Base-by-base conservation (phyloP, 106 monocot species). In the Acanthochlamys bracteata region DNA sequence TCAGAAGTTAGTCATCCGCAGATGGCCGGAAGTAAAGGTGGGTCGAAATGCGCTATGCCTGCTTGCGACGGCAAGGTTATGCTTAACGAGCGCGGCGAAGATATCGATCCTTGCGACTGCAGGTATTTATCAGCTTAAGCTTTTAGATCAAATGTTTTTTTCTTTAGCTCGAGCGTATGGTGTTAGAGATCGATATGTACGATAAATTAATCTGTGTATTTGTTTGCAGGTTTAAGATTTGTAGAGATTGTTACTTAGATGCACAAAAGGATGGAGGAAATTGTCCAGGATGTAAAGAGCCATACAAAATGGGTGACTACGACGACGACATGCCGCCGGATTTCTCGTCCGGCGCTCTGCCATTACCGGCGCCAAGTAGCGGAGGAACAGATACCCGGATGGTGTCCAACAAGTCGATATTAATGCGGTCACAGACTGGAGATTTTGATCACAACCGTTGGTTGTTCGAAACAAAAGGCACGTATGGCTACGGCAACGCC, bases 381-480 rank as follows among this genome's bases (percentile, higher is more conserved):
- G 64, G 27, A 20, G 53, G 57, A 24, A 20, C 63, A 0, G 76
- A 69, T 68, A 68, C 63, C 20, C 73, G 76, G 25, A 69, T 82
- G 76, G 70, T 71, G 41, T 73, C 76, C 24, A 88, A 66, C 60
- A 79, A 77, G 68, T 88, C 87, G 9, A 59, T 84, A 56, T 53
- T 89, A 55, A 61, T 81, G 69, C 68, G 92, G n/a, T 83, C 71
- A 65, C 82, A 90, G 67, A 82, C 84, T 0, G 79, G 82, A 2
- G 88, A 92, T 27, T 92, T 88, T 45, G 88, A 92, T 63, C 87
- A 92, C 66, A 88, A 80, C 57, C 80, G 82, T 16, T 92, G 87
- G 81, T 72, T 92, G 41, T 92, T 87, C 41, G 92, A 92, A 76
- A 79, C 79, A 19, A 72, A 71, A 7, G 92, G 87, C 7, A 79